A percentile compares a stretch with the other conserved stretches of the same genome.
These are phyloP conservation scores for Orbilia quercus DNA, from an alignment of 2,329 filamentous ascomycete genomes.

Conservation along the genomic window DNA sequence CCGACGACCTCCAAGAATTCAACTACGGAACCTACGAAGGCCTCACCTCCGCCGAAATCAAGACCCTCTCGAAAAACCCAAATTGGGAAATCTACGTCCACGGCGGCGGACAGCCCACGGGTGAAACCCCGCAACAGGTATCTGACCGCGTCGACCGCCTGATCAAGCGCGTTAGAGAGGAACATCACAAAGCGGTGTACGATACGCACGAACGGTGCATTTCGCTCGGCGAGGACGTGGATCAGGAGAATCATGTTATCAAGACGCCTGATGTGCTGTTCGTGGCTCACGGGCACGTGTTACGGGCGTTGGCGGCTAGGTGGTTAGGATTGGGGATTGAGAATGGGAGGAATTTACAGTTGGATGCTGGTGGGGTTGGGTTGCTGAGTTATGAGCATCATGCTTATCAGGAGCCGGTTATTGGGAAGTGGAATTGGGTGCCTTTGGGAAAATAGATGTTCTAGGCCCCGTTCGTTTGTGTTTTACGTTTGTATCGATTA, in stretches of 20 bases:
- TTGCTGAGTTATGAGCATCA: conserved; percentile 78
- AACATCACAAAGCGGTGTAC: conserved; percentile 70
- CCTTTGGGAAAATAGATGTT: conserved; percentile 36
- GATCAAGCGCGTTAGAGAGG: conserved; percentile 77
- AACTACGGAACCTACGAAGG: conserved; percentile 90
- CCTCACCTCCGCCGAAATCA: conserved; percentile 77
- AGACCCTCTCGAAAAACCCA: conserved; percentile 67
- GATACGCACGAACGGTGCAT: conserved; percentile 68
- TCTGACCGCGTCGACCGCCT: conserved; percentile 77
- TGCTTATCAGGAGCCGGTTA: conserved; percentile 80
- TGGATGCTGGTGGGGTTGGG: conserved; percentile 89
- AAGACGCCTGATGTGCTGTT: conserved; percentile 73
- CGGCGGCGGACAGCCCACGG: conserved; percentile 61
- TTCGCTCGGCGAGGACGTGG: conserved; percentile 62
- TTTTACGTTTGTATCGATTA: neutral
- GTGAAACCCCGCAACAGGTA: conserved; percentile 82
- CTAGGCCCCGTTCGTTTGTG: no score
- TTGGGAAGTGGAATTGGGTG: conserved; percentile 63
- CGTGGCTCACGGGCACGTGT: conserved; percentile 89
- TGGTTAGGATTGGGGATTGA: conserved; percentile 81
- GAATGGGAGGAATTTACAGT: conserved; percentile 79
- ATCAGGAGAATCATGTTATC: conserved; percentile 64
- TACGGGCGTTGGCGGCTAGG: conserved; percentile 86
- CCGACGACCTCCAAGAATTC: conserved; percentile 82
- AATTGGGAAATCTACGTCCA: conserved; percentile 53